Conservation (phyloP, 306 rosid genomes). For the Pyrus communis region DNA sequence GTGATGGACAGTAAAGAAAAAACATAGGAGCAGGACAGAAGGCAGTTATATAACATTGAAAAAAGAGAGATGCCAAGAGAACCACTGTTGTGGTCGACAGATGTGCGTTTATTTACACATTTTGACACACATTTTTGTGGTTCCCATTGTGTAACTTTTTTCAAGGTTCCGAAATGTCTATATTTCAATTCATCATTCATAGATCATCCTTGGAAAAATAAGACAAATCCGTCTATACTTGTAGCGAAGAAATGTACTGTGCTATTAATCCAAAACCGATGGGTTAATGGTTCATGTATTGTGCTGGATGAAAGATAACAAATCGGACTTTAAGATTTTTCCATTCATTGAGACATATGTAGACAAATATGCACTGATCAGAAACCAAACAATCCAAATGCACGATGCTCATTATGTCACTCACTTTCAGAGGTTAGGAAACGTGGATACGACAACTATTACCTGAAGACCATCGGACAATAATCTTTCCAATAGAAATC, state of each 20-base stretch:
- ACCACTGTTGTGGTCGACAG: background rate
- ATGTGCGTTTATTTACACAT: background rate
- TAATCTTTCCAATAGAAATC: constrained; percentile 96
- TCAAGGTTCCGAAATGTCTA: too few species aligned
- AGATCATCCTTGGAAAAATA: too few species aligned
- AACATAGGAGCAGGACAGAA: background rate
- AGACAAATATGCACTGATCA: background rate
- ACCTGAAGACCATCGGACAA: constrained; percentile 99
- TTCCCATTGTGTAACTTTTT: too few species aligned
- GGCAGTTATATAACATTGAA: background rate
- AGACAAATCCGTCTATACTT: too few species aligned
- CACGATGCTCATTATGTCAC: constrained; percentile 1
- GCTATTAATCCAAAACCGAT: too few species aligned
- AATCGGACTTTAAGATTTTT: background rate
- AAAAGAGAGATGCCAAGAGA: background rate
- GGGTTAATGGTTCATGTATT: too few species aligned
- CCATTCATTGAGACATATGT: background rate
- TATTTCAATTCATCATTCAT: too few species aligned
- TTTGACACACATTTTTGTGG: too few species aligned
- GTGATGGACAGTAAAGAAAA: background rate
- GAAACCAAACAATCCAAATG: constrained; percentile 21
- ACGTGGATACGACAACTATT: constrained; percentile 17
- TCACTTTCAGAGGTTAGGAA: background rate
- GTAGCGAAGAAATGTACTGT: too few species aligned
- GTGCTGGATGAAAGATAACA: background rate